Conservation (phyloP, 805 yeast genomes). For the Vanderwaltozyma polyspora region DNA sequence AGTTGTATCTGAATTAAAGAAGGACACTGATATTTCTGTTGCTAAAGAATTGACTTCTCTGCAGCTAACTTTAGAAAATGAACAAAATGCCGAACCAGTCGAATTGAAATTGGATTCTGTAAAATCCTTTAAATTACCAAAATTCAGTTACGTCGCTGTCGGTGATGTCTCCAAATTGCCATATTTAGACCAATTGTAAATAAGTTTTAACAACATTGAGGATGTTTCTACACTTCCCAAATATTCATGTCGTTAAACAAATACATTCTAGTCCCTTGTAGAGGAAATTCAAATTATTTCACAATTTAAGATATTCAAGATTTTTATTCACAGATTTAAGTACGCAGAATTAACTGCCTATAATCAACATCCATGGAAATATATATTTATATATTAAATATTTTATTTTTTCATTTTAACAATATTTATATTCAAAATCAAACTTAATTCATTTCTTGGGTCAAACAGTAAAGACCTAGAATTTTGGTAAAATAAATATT, state of each 20-base stretch:
- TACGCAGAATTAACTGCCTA: not conserved
- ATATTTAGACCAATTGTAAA: slow-evolving; percentile 75
- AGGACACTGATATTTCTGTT: slow-evolving; percentile 45
- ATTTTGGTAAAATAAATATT: too few relatives aligned
- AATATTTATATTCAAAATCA: too few relatives aligned
- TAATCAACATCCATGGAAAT: not conserved
- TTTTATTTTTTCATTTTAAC: too few relatives aligned
- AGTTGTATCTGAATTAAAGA: slow-evolving; percentile 41
- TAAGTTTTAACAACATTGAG: too few relatives aligned
- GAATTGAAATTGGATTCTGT: slow-evolving; percentile 28
- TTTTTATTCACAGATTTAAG: not conserved
- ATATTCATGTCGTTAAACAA: not conserved
- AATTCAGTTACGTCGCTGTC: slow-evolving; percentile 76
- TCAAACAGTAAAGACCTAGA: too few relatives aligned
- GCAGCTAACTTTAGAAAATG: slow-evolving; percentile 33
- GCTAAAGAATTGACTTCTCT: slow-evolving; percentile 46
- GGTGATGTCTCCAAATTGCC: slow-evolving; percentile 86
- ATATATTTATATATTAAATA: too few relatives aligned
- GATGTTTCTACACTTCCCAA: not conserved
- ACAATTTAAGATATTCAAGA: not conserved
- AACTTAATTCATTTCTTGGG: too few relatives aligned
- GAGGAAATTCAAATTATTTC: not conserved
- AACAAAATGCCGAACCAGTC: slow-evolving; percentile 25
- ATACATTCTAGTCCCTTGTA: not conserved
- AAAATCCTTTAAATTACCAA: slow-evolving; percentile 38